A percentile compares a stretch with the other conserved stretches of the same genome.
Evolutionary conservation across 2,329 filamentous ascomycete genomes (phyloP).

Genomic region (Dactylella cylindrospora): DNA sequence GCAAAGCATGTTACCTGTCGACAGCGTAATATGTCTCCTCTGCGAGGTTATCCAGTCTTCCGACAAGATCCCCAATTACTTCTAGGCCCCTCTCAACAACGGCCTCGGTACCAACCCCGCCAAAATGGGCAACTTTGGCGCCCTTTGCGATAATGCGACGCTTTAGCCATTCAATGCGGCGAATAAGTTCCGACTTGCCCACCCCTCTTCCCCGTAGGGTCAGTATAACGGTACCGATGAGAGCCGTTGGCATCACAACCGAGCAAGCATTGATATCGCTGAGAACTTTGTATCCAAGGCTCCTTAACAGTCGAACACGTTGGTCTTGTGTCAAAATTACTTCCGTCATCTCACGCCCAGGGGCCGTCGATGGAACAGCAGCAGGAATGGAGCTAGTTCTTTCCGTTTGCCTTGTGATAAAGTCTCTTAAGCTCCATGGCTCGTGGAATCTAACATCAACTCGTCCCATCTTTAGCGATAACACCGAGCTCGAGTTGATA

Average conservation of each 20-base stretch:
- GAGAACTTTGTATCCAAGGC: conserved; percentile 86
- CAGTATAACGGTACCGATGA: conserved; percentile 89
- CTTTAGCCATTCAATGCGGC: conserved; percentile 87
- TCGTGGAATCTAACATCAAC: conserved; percentile 96
- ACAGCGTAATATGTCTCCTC: conserved; percentile 95
- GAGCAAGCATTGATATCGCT: conserved; percentile 94
- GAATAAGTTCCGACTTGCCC: conserved; percentile 78
- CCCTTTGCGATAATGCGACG: conserved; percentile 79
- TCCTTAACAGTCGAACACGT: conserved; percentile 74
- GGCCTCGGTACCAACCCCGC: conserved; percentile 71
- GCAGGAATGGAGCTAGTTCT: conserved; percentile 52
- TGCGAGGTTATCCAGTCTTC: conserved; percentile 72
- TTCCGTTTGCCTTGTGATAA: conserved; percentile 72
- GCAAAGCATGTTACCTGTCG: conserved; percentile 60
- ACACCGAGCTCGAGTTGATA: conserved; percentile 80
- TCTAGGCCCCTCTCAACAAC: conserved; percentile 89
- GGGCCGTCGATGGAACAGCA: conserved; percentile 50
- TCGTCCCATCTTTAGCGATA: conserved; percentile 83
- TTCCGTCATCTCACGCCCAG: conserved; percentile 15
- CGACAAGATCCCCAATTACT: conserved; percentile 86
- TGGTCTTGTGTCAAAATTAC: conserved; percentile 55
- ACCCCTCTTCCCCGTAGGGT: conserved; percentile 90
- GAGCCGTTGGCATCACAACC: conserved; percentile 95
- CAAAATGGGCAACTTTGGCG: conserved; percentile 82
- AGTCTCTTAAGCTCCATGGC: conserved; percentile 85